Base-by-base conservation (phyloP, 1,284 basidiomycete species). In the Phylloboletellus chloephorus region DNA sequence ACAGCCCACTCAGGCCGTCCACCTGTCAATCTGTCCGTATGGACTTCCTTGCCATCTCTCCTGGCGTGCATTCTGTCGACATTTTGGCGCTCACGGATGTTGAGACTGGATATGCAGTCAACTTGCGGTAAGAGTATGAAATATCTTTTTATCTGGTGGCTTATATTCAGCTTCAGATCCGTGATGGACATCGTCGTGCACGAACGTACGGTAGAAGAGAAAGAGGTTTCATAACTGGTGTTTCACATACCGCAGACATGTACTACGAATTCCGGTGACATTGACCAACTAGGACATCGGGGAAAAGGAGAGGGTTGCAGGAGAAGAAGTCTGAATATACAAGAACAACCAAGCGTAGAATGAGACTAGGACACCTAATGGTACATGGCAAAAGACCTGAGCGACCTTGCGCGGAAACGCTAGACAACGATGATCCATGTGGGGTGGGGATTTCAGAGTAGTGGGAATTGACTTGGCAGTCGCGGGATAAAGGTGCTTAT, bases 11-110 rank as follows among this genome's bases (percentile, higher is more conserved):
- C 11, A 69, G 79, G 11, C 86, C 88, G 2, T 80, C 79, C 7
- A 81, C 88, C 2, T 89, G 86, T 56, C 86, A 93, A 54, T 85
- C 84, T 15, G 83, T 92, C n/a, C 71, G 88, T 24, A 86, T 93
- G 76, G 74, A 84, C 39, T 92, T 93, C 56, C 61, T 93, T 38
- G 88, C 90, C 1, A 64, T 94, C 30, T 71, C 77, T 5, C 79
- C 87, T 12, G 90, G 90, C 2, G 79, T 91, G 3, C 88, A 92
- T 55, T 71, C 78, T 3, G 74, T 93, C 41, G 82, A 88, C 46
- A 72, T 74, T 7, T 62, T 93, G 41, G 77, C 79, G 1, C 61
- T 94, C 29, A 82, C 78, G 0, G 88, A 91, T 49, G 65, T 83
- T 2, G 86, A 87, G 52, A 76, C 78, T 9, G 80, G 78, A 0